Base-by-base conservation (phyloP, 1,139 yeast species). In the Scheffersomyces cryptocercus region DNA sequence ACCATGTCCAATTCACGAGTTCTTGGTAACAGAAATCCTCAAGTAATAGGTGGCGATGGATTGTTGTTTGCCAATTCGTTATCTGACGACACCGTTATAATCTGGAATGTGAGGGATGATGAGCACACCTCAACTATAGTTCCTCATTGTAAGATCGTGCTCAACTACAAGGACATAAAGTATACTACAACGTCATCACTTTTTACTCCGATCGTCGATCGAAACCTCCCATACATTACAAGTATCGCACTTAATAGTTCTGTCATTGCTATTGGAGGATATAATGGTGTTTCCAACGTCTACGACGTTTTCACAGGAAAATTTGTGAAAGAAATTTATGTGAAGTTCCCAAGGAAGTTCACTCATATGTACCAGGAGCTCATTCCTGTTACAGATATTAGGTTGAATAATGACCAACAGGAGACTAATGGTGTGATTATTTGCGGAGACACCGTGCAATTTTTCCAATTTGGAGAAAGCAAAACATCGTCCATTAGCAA, bases 251-350 rank as follows among this genome's bases (percentile, higher is more conserved):
- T 77, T 57, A 54, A 70, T 66, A 53, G 79, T 62, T 40, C 67
- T 49, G 75, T 85, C 3, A 64, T 85, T 5, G 70, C 82, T 1
- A 68, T 83, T 2, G 86, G 87, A 0, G 86, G 88, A 2, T 77
- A 75, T 52, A 77, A 82, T 50, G 93, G 93, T 14, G 73, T 70
- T 48, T 75, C 83, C 4, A 79, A 82, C 40, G 65, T 86, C 20
- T 81, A 81, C 59, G 88, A 88, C 56, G 72, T 81, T 0, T 69
- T 81, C 41, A 81, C 82, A 0, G 93, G 93, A 2, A 74, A 71
- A 36, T 70, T 68, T 37, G 56, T 82, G 12, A 65, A 82, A 43
- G 75, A 75, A 26, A 76, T 77, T 5, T 70, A 79, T 7, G 59
- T 70, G 3, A 69, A 77, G 43, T 69, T 74, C 30, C 78, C 84